Evolutionary conservation across 495 filamentous ascomycete species (phyloP).

Genomic region (Hyphodiscus hymeniophilus): DNA sequence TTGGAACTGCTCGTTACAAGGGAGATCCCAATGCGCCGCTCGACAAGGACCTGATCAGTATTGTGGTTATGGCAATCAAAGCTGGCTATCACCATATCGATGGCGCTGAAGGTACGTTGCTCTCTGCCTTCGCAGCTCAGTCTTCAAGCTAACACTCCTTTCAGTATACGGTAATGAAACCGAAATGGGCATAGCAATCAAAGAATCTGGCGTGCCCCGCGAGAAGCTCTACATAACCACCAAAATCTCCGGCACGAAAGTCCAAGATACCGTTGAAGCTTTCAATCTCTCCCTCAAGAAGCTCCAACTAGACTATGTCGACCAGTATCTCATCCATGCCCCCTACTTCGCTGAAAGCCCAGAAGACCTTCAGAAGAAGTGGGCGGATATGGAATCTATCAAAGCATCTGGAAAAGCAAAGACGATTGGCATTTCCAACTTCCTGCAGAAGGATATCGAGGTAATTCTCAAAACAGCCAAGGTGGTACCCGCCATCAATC

Average conservation of each 20-base stretch:
- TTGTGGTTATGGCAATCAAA: conserved; percentile 59
- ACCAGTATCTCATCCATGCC: conserved; percentile 75
- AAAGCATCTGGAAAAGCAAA: conserved; percentile 60
- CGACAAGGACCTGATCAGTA: conserved; percentile 47
- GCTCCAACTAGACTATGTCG: conserved; percentile 71
- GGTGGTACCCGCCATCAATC: conserved; percentile 63
- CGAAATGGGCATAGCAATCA: conserved; percentile 68
- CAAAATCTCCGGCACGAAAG: conserved; percentile 52
- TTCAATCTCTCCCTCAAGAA: conserved; percentile 66
- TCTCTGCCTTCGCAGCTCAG: background rate
- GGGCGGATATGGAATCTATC: conserved; percentile 72
- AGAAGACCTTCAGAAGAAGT: conserved; percentile 56
- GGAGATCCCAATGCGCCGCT: conserved; percentile 24
- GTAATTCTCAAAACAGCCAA: conserved; percentile 57
- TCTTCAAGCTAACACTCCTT: background rate
- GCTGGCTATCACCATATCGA: conserved; percentile 71
- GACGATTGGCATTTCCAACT: conserved; percentile 84
- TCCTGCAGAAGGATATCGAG: conserved; percentile 58
- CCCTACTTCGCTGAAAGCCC: conserved; percentile 62
- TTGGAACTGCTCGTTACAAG: conserved; percentile 32
- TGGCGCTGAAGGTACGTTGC: conserved; percentile 54
- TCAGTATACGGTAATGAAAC: conserved; percentile 70
- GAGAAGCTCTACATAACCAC: conserved; percentile 69
- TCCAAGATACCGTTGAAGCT: conserved; percentile 51
- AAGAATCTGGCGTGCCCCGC: conserved; percentile 54